Conservation (phyloP, 2,329 filamentous ascomycete species). For the Aspergillus sclerotialis region DNA sequence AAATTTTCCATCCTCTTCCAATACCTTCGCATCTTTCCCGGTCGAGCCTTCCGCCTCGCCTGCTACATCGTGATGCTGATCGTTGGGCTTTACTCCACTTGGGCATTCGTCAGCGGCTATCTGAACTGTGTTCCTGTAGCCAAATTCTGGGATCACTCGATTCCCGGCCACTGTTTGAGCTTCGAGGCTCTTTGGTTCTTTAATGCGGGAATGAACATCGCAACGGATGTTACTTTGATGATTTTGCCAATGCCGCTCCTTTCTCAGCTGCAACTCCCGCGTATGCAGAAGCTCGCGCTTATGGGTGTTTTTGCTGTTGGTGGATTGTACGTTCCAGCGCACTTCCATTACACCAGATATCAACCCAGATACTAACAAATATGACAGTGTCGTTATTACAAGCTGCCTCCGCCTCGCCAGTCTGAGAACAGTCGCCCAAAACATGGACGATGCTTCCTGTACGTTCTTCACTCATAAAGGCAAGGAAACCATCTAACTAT, state of each 20-base stretch:
- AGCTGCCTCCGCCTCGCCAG: slow-evolving; percentile 24
- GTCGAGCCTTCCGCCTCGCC: slow-evolving; percentile 20
- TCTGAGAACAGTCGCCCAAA: slow-evolving; percentile 16
- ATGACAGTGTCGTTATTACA: slow-evolving; percentile 22
- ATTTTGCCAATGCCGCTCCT: slow-evolving; percentile 38
- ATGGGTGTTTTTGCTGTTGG: slow-evolving; percentile 38
- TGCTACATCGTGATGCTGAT: slow-evolving; percentile 29
- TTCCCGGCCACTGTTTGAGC: slow-evolving; percentile 30
- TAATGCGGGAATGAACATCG: slow-evolving; percentile 36
- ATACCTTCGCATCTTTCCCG: slow-evolving; percentile 40
- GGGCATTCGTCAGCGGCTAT: slow-evolving; percentile 32
- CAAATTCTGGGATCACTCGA: slow-evolving; percentile 34
- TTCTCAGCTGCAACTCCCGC: slow-evolving; percentile 32
- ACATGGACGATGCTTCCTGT: slow-evolving; percentile 21
- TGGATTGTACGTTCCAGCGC: slow-evolving; percentile 26
- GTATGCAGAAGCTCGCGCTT: slow-evolving; percentile 34
- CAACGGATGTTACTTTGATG: slow-evolving; percentile 36
- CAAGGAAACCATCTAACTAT: slow-evolving; percentile 4
- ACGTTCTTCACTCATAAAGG: slow-evolving; percentile 1
- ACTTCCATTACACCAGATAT: too few species aligned
- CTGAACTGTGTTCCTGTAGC: slow-evolving; percentile 36
- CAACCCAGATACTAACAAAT: too few species aligned
- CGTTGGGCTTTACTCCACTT: slow-evolving; percentile 22
- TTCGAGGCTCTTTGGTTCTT: slow-evolving; percentile 37
- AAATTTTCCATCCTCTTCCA: slow-evolving; percentile 42